Percentiles rank a stretch among this genome's conserved stretches.
Conservation (phyloP, 768 basidiomycete genomes). For the Pisolithus albus region DNA sequence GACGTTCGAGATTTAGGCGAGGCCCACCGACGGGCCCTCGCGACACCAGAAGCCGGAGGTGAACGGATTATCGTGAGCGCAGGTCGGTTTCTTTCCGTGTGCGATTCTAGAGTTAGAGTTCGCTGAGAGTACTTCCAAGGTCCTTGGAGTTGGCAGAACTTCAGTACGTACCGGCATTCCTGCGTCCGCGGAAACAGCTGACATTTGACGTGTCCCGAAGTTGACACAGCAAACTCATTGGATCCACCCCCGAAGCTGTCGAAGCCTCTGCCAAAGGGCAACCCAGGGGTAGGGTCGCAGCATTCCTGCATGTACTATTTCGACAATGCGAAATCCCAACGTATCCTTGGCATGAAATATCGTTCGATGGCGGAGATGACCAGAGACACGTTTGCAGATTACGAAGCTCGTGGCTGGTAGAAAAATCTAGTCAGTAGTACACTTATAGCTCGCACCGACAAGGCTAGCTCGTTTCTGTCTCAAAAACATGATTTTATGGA, state of each 20-base stretch:
- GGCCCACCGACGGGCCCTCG: constrained; percentile 48
- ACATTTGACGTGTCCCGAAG: constrained; percentile 11
- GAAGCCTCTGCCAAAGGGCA: constrained; percentile 27
- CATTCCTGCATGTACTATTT: constrained; percentile 17
- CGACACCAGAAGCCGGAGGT: constrained; percentile 44
- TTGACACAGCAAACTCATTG: constrained; percentile 32
- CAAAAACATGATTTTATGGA: too few relatives aligned
- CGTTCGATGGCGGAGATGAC: constrained; percentile 34
- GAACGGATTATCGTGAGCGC: constrained; percentile 50
- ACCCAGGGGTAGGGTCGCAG: constrained; percentile 26
- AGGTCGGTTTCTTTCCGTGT: constrained; percentile 12
- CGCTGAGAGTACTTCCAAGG: constrained; percentile 6
- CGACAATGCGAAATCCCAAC: constrained; percentile 31
- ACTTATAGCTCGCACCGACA: background rate
- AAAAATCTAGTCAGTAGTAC: too few relatives aligned
- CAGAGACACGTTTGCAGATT: constrained; percentile 37
- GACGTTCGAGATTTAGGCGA: constrained; percentile 52
- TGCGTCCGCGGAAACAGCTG: too few relatives aligned
- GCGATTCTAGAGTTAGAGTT: background rate
- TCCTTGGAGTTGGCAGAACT: constrained; percentile 26
- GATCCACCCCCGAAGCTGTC: constrained; percentile 26
- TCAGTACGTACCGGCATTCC: constrained; percentile 14
- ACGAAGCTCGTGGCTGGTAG: constrained; percentile 19
- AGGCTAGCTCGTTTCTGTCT: too few relatives aligned
- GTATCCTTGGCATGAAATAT: constrained; percentile 38